Conservation (phyloP, 331 rosid genomes). For the Phaseolus coccineus region DNA sequence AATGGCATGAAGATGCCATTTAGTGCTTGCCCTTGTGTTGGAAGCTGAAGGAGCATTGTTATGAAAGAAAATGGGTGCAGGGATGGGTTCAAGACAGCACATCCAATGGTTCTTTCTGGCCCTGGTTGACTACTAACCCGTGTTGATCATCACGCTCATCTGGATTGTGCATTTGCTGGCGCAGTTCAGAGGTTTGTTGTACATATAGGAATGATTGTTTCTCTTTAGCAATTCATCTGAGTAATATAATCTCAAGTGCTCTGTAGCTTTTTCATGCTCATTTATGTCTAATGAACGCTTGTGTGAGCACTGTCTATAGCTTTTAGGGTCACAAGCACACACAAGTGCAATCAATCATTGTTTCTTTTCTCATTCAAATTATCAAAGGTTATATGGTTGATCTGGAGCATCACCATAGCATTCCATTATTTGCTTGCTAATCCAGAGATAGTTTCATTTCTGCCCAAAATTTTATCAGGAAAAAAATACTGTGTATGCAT, state of each 20-base stretch:
- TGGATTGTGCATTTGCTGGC: slow-evolving; percentile 53
- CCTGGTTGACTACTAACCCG: slow-evolving; percentile 72
- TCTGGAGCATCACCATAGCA: slow-evolving; percentile 41
- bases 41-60: slow-evolving; percentile 55
- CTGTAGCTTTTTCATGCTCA: slow-evolving; percentile 57
- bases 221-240: slow-evolving; percentile 67
- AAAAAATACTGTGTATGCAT: background rate
- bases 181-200: slow-evolving; percentile 72
- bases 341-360: slow-evolving; percentile 37
- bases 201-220: slow-evolving; percentile 78
- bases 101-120: slow-evolving; percentile 46
- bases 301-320: slow-evolving; percentile 37
- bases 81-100: slow-evolving; percentile 47
- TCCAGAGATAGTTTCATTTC: slow-evolving; percentile 29
- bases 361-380: slow-evolving; percentile 41
- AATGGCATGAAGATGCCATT: slow-evolving; percentile 56
- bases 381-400: slow-evolving; percentile 38
- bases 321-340: slow-evolving; percentile 48
- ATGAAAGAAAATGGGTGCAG: slow-evolving; percentile 45
- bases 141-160: slow-evolving; percentile 54
- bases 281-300: slow-evolving; percentile 41
- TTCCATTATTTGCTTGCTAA: slow-evolving; percentile 42
- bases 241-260: slow-evolving; percentile 64
- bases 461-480: background rate
- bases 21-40: slow-evolving; percentile 50